These are phyloP conservation scores for Annulohypoxylon bovei DNA, from an alignment of 495 filamentous ascomycete species.

Conservation along the genomic window DNA sequence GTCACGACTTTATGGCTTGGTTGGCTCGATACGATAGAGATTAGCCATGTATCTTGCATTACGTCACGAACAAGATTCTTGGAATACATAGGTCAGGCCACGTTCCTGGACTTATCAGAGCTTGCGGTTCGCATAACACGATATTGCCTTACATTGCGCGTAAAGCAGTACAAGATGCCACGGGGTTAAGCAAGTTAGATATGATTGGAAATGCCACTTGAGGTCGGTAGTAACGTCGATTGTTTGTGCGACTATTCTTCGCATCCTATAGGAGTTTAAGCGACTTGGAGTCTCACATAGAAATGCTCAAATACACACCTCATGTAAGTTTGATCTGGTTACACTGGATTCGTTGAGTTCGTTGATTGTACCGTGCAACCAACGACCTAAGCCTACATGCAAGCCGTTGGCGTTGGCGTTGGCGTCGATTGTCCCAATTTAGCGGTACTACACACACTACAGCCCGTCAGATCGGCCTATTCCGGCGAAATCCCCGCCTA, in stretches of 20 bases:
- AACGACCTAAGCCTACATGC: conserved; percentile 1
- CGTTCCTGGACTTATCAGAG: conserved; percentile 1
- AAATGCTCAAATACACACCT: not conserved
- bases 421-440: conserved; percentile 7
- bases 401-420: conserved; percentile 8
- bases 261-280: conserved; percentile 6
- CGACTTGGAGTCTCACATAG: conserved; percentile 5
- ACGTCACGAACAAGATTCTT: not conserved
- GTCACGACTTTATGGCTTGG: not conserved
- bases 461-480: conserved; percentile 4
- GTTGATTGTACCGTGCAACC: conserved; percentile 10
- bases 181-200: not conserved
- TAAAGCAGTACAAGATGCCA: not conserved
- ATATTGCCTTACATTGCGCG: not conserved
- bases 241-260: not conserved
- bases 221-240: not conserved
- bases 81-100: not conserved
- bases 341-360: conserved; percentile 9
- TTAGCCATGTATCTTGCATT: conserved; percentile 4
- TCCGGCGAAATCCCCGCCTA: conserved; percentile 20
- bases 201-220: not conserved
- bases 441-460: not conserved
- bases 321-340: conserved; percentile 31
- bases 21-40: not conserved
- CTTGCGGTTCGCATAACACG: not conserved